Percentiles rank a stretch among this genome's conserved stretches.
Evolutionary conservation across 2,329 filamentous ascomycete genomes (phyloP).

Genomic region (Pseudocercospora macadamiae): DNA sequence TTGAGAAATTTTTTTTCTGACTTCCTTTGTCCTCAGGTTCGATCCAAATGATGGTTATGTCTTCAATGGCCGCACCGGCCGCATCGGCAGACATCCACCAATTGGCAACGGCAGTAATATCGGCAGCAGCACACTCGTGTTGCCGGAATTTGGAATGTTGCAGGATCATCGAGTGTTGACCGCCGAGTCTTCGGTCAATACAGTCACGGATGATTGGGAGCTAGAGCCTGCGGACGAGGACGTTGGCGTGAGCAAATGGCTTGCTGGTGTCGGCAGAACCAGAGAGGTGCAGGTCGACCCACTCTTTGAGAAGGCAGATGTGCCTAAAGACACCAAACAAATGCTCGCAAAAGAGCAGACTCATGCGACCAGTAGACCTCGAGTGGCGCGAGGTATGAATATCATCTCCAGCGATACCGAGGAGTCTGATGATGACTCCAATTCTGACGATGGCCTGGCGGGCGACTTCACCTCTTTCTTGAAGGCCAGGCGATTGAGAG

Average conservation of each 20-base stretch:
- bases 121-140: slow-evolving; percentile 8
- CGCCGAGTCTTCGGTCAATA: background rate
- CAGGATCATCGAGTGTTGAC: slow-evolving; percentile 15
- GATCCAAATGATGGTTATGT: slow-evolving; percentile 15
- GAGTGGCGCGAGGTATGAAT: slow-evolving; percentile 24
- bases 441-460: background rate
- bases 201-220: slow-evolving; percentile 17
- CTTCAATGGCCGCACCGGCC: slow-evolving; percentile 33
- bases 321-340: slow-evolving; percentile 29
- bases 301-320: slow-evolving; percentile 17
- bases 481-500: no score
- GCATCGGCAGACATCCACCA: slow-evolving; percentile 17
- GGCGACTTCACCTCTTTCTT: background rate
- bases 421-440: slow-evolving; percentile 11
- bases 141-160: slow-evolving; percentile 12
- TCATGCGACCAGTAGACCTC: slow-evolving; percentile 17
- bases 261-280: slow-evolving; percentile 29
- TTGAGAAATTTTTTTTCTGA: background rate
- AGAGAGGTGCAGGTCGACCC: slow-evolving; percentile 19
- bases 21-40: background rate
- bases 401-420: slow-evolving; percentile 13
- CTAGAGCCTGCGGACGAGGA: slow-evolving; percentile 16
- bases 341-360: slow-evolving; percentile 18
- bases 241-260: slow-evolving; percentile 28
- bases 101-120: background rate